A percentile compares a stretch with the other conserved stretches of the same genome.
Conservation (phyloP, 2,329 filamentous ascomycete species). For the Dactylonectria estremocensis region DNA sequence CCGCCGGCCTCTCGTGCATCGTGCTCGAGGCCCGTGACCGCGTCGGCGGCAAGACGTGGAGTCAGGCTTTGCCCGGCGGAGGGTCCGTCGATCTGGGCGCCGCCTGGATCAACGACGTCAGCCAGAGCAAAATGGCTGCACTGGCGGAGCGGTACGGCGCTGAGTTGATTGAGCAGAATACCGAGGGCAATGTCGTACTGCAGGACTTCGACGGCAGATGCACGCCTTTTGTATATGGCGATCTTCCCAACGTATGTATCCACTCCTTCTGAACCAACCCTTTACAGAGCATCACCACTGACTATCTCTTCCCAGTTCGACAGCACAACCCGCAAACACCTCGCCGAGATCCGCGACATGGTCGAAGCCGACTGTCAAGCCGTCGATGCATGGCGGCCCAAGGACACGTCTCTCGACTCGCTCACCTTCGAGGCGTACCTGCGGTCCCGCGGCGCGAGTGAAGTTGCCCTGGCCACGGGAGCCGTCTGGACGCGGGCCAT, state of each 20-base stretch:
- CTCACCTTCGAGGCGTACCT: slow-evolving; percentile 51
- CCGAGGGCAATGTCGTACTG: slow-evolving; percentile 58
- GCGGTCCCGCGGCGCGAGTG: slow-evolving; percentile 39
- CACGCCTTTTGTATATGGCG: slow-evolving; percentile 30
- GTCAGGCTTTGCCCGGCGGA: slow-evolving; percentile 47
- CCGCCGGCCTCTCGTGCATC: slow-evolving; percentile 54
- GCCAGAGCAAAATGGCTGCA: slow-evolving; percentile 61
- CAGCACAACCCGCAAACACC: slow-evolving; percentile 27
- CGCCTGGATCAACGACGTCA: slow-evolving; percentile 72
- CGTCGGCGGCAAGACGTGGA: slow-evolving; percentile 67
- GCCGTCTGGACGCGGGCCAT: slow-evolving; percentile 65
- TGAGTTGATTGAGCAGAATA: slow-evolving; percentile 63
- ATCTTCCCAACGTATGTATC: slow-evolving; percentile 35
- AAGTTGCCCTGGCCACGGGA: slow-evolving; percentile 41
- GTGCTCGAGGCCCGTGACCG: slow-evolving; percentile 65
- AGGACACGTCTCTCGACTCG: slow-evolving; percentile 41
- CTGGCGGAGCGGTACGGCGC: slow-evolving; percentile 58
- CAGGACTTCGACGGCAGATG: slow-evolving; percentile 56
- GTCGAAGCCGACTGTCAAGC: slow-evolving; percentile 49
- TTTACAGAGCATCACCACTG: background rate
- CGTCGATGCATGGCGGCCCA: slow-evolving; percentile 42
- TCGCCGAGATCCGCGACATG: slow-evolving; percentile 45
- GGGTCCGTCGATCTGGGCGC: slow-evolving; percentile 67
- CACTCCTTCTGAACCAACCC: background rate
- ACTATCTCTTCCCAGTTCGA: slow-evolving; percentile 27